Evolutionary conservation across 2,329 filamentous ascomycete genomes (phyloP), one percentile per base, ranked within the genome.

Genomic region (Fusarium tanahbumbuense): DNA sequence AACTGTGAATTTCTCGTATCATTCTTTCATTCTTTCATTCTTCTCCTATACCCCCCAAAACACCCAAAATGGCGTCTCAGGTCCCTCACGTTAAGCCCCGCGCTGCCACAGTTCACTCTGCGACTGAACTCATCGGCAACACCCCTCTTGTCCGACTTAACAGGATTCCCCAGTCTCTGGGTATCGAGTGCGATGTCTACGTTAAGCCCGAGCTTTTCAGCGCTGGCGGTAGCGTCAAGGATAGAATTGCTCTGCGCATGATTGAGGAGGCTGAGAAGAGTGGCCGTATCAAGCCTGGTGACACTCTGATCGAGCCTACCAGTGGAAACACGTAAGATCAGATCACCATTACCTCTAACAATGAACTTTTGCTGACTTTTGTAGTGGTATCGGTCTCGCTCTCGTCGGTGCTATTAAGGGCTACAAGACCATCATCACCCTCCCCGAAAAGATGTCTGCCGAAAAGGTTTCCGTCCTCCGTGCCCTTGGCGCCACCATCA

Each of bases 361-460:
- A 22, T 16, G 3, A 22, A 15, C n/a, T 16, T 18, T 18, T 50
- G 30, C 65, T 68, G 45, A 68, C 49, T 30, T 49, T 12, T 40
- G 18, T n/a, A 86, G 84, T 61, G 96, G 96, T 72, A 99, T 99
- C 72, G 96, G 96, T 23, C 87, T 99, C 42, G 96, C 96, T 28
- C 89, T 99, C 34, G 95, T 98, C 20, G 95, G 89, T 61, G 96
- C 96, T 18, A 92, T 99, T 77, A 98, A 98, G 85, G 95, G 94
- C 72, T 99, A 98, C 87, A 95, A 95, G 82, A 97, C 94, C 42
- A 98, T 99, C 82, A 99, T 99, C 81, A 99, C 96, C 13, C 89
- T 99, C 47, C 96, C 96, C 54, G 96, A 99, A 84, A 99, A 99
- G 86, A 99, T 99, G 96, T 98, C 94, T 2, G 92, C 94, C 49